Percentiles rank a stretch among this genome's conserved stretches.
These are phyloP conservation scores for Yamadazyma dushanensis DNA, from an alignment of 1,139 yeast genomes.

Conservation along the genomic window DNA sequence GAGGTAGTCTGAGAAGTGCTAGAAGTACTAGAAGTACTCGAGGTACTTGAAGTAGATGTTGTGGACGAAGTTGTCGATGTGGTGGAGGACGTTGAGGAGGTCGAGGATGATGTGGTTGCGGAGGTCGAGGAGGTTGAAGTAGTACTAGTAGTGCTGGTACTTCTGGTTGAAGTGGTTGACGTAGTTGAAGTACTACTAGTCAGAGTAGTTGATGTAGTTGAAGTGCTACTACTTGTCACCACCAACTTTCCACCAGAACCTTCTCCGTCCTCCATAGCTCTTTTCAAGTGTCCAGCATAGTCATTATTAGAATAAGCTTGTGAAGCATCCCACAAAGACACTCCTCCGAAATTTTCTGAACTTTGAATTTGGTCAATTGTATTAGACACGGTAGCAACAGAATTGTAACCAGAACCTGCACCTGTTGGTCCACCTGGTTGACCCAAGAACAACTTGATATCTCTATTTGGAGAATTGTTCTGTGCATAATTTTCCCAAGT, in stretches of 20 bases:
- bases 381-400: slow-evolving; percentile 19
- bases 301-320: slow-evolving; percentile 66
- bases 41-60: neutral
- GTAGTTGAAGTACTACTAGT: slow-evolving; percentile 12
- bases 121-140: slow-evolving; percentile 8
- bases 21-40: slow-evolving; percentile 3
- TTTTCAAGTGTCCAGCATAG: slow-evolving; percentile 37
- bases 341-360: slow-evolving; percentile 68
- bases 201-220: slow-evolving; percentile 2
- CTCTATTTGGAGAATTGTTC: slow-evolving; percentile 61
- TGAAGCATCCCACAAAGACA: slow-evolving; percentile 91
- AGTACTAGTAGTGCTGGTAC: slow-evolving; percentile 9
- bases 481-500: slow-evolving; percentile 77
- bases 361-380: slow-evolving; percentile 37
- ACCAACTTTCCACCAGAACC: slow-evolving; percentile 7
- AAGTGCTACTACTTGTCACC: slow-evolving; percentile 3
- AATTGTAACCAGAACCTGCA: slow-evolving; percentile 50
- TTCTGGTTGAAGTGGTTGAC: slow-evolving; percentile 9
- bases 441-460: slow-evolving; percentile 68
- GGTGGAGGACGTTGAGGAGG: slow-evolving; percentile 2
- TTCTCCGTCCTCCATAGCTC: slow-evolving; percentile 8
- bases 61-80: slow-evolving; percentile 1
- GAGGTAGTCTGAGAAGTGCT: slow-evolving; percentile 1
- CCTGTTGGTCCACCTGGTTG: slow-evolving; percentile 71
- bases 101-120: slow-evolving; percentile 4